Percentiles rank a stretch among this genome's conserved stretches.
phyloP scores from a whole-genome alignment of 2,329 filamentous ascomycete genomes.

The Penicillium sumatraense region DNA sequence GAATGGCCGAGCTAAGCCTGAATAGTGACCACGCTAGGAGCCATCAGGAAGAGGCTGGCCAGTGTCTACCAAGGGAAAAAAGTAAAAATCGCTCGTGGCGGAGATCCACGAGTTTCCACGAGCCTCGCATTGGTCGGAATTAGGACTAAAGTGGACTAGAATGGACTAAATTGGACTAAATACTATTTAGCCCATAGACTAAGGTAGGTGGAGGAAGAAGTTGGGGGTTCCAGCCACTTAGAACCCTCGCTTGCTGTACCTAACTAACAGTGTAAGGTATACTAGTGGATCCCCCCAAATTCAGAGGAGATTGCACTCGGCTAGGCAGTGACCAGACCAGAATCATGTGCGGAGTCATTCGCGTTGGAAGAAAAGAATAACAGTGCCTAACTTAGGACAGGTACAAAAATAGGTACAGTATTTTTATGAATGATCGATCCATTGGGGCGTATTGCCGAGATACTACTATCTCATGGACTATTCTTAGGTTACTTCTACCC shows the following conservation, averaged over 20 bases:
- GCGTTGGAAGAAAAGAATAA: background rate
- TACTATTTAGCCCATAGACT: too few relatives aligned
- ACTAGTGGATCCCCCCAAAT: too few relatives aligned
- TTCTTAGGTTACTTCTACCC: too few relatives aligned
- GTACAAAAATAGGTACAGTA: too few relatives aligned
- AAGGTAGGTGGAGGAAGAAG: too few relatives aligned
- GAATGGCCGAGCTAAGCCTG: background rate
- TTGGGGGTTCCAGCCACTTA: background rate
- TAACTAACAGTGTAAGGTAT: conserved; percentile 2
- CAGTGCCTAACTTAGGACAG: too few relatives aligned
- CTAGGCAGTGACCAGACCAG: background rate
- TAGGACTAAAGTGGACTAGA: background rate
- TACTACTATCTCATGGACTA: background rate
- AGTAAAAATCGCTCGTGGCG: conserved; percentile 17
- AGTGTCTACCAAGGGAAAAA: conserved; percentile 1
- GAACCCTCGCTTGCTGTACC: conserved; percentile 14
- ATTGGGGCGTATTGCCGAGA: too few relatives aligned
- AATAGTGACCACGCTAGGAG: background rate
- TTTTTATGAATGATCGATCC: background rate
- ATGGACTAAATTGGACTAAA: too few relatives aligned
- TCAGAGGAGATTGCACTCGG: background rate
- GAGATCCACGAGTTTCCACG: conserved; percentile 18
- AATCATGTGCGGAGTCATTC: background rate
- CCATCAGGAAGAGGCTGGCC: background rate
- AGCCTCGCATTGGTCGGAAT: background rate